These are phyloP conservation scores for Xylariomycetidae sp. DNA, from an alignment of 2,329 filamentous ascomycete genomes.

Conservation along the genomic window DNA sequence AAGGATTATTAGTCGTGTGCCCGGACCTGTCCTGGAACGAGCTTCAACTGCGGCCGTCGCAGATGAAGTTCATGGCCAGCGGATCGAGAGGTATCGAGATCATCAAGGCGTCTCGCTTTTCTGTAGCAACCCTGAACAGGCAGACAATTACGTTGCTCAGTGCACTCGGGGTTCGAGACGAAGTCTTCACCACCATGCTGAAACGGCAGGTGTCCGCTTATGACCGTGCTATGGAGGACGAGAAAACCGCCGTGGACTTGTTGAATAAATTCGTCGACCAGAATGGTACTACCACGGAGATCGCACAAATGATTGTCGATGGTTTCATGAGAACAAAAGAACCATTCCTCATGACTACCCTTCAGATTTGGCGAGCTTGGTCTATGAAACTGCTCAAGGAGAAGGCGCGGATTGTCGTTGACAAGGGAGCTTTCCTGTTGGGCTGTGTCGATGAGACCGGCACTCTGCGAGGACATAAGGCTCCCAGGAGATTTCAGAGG, in stretches of 20 bases:
- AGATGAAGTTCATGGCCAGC: conserved; percentile 75
- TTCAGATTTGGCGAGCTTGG: conserved; percentile 85
- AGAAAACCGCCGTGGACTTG: conserved; percentile 59
- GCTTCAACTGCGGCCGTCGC: conserved; percentile 76
- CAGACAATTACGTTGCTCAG: conserved; percentile 87
- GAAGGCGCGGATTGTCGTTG: conserved; percentile 79
- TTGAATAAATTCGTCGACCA: conserved; percentile 77
- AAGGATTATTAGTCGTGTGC: conserved; percentile 79
- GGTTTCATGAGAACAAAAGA: conserved; percentile 73
- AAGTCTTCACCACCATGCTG: conserved; percentile 65
- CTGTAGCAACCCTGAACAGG: conserved; percentile 77
- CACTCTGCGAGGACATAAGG: conserved; percentile 66
- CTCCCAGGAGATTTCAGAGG: conserved; percentile 37
- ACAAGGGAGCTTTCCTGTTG: conserved; percentile 80
- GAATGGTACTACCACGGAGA: conserved; percentile 70
- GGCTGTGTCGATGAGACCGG: conserved; percentile 85
- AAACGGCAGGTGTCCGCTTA: conserved; percentile 63
- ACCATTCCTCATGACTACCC: conserved; percentile 74
- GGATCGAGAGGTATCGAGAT: conserved; percentile 79
- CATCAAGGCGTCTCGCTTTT: conserved; percentile 72
- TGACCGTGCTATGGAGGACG: conserved; percentile 63
- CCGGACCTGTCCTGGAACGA: conserved; percentile 61
- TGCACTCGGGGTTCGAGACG: conserved; percentile 64
- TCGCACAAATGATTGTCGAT: conserved; percentile 72
- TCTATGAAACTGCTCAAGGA: conserved; percentile 87